These are phyloP conservation scores for Ascochyta rabiei DNA, from an alignment of 2,329 filamentous ascomycete species.

Conservation along the genomic window DNA sequence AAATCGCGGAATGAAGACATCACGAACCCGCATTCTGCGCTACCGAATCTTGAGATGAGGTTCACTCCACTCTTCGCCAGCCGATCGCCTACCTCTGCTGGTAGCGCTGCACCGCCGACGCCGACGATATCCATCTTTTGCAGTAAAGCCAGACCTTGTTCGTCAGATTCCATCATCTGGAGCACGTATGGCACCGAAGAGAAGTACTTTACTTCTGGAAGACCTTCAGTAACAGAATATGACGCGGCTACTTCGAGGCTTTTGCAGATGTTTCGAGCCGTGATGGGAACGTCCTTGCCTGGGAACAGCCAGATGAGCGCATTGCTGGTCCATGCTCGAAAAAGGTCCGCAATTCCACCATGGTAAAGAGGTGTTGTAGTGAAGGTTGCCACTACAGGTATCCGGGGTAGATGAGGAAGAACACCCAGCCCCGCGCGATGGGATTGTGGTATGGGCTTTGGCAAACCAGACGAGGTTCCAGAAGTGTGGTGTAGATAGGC, in stretches of 20 bases:
- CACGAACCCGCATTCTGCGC: slow-evolving; percentile 70
- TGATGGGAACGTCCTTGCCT: slow-evolving; percentile 61
- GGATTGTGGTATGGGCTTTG: slow-evolving; percentile 66
- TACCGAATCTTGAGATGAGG: slow-evolving; percentile 68
- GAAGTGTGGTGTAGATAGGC: slow-evolving; percentile 70
- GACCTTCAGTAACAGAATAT: slow-evolving; percentile 18
- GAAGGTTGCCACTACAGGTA: slow-evolving; percentile 58
- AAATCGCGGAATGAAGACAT: slow-evolving; percentile 67
- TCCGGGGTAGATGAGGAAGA: slow-evolving; percentile 55
- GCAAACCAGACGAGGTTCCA: slow-evolving; percentile 67
- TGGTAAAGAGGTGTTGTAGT: slow-evolving; percentile 71
- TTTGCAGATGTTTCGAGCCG: slow-evolving; percentile 58
- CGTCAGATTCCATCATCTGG: slow-evolving; percentile 86
- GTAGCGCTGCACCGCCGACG: slow-evolving; percentile 67
- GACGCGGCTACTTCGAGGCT: slow-evolving; percentile 52
- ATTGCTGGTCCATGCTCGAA: slow-evolving; percentile 66
- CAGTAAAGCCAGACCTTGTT: slow-evolving; percentile 77
- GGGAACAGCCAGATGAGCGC: slow-evolving; percentile 69
- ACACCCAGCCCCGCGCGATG: slow-evolving; percentile 63
- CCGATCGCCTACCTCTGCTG: slow-evolving; percentile 58
- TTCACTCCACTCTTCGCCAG: slow-evolving; percentile 60
- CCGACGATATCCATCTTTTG: slow-evolving; percentile 64
- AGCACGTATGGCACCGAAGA: slow-evolving; percentile 79
- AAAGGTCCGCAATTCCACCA: slow-evolving; percentile 67
- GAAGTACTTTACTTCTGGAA: slow-evolving; percentile 60